phyloP scores from a whole-genome alignment of 257 asterid species.

The Haberlea rhodopensis region DNA sequence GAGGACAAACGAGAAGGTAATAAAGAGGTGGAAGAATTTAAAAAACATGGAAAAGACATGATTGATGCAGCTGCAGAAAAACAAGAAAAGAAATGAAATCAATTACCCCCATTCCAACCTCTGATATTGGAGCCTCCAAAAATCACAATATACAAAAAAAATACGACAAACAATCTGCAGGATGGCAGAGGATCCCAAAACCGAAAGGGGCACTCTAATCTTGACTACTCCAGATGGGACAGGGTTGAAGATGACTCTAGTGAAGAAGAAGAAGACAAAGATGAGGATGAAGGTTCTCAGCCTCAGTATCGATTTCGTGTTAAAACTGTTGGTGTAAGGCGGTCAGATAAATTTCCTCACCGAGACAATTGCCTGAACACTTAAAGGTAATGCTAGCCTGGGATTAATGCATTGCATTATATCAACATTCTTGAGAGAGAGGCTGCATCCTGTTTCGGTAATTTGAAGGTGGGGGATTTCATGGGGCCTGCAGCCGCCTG shows the following conservation, averaged over 20 bases:
- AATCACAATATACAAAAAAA: constrained; percentile 28
- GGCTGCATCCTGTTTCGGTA: no score
- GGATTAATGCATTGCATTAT: no score
- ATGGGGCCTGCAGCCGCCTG: no score
- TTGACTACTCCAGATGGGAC: constrained; percentile 96
- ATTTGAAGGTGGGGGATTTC: no score
- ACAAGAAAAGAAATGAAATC: constrained; percentile 19
- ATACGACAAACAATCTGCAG: constrained; percentile 43
- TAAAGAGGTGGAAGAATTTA: constrained; percentile 31
- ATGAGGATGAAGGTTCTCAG: no score
- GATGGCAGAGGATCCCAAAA: constrained; percentile 75
- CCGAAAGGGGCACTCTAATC: constrained; percentile 92
- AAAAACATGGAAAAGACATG: constrained; percentile 25
- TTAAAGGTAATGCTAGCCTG: no score
- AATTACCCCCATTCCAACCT: constrained; percentile 24
- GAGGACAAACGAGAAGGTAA: no score
- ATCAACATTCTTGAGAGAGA: no score
- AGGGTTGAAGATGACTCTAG: constrained; percentile 73
- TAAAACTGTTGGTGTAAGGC: constrained; percentile 75
- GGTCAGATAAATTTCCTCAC: constrained; percentile 57
- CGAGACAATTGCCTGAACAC: no score
- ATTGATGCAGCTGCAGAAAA: constrained; percentile 27
- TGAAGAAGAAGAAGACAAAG: no score
- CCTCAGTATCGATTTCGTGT: constrained; percentile 83
- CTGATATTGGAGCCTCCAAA: constrained; percentile 29